Evolutionary conservation across 2,329 filamentous ascomycete species (phyloP), one percentile per base, ranked within the genome.

Genomic region (Trichoderma harzianum): DNA sequence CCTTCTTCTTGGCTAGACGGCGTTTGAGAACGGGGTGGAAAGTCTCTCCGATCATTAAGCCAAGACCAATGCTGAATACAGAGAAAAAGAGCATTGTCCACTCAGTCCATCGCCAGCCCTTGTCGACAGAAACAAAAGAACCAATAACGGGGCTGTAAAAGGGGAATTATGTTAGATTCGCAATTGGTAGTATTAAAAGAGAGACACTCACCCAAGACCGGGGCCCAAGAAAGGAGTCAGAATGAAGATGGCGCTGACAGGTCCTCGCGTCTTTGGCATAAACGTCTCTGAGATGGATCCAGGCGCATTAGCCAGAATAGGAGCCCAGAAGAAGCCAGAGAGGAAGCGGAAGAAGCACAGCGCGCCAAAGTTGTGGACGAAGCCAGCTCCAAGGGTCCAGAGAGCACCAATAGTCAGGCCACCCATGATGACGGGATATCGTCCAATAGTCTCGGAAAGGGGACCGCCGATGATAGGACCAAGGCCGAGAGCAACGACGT

Each of bases 381-480:
- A 83, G 0, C 85, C 88, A 0, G 85, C 84, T 3, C 88, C 89
- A 1, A 90, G 76, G 0, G 85, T 86, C 76, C 91, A 91, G 0
- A 90, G 76, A 2, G 84, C 83, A 3, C 86, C 87, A 0, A 88
- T 74, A 0, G 84, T 83, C 2, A 85, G 77, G 0, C 83, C 82
- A 2, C 81, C 74, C 1, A 85, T 70, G 76, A 89, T 90, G 30
- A 90, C 83, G 3, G 84, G 79, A 26, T 84, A 82, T 1, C 90
- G 82, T 2, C 90, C 90, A 39, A 87, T 79, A 0, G 83, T 85
- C 76, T 92, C 90, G 63, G 86, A 89, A 0, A 90, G 76, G 0
- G 89, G 90, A 0, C 89, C 88, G 11, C 86, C 87, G 16, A 90
- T 73, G 64, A 91, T 80, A 7, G 90, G 90, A 0, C 89, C 90